Conservation (phyloP, 1,284 basidiomycete genomes). For the Papiliotrema laurentii region DNA sequence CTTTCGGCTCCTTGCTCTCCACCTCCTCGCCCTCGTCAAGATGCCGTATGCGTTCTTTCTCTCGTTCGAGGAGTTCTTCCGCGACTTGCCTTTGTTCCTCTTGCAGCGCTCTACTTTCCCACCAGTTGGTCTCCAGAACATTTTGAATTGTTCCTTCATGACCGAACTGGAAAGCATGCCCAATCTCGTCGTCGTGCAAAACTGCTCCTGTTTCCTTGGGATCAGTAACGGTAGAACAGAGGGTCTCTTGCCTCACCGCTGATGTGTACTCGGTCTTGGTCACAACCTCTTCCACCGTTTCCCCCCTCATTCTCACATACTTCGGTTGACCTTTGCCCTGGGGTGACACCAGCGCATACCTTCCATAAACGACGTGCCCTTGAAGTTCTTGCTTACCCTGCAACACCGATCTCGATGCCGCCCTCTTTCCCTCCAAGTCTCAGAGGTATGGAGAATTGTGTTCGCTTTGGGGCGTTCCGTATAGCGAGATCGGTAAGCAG, state of each 20-base stretch:
- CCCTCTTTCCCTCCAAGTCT: slow-evolving; percentile 60
- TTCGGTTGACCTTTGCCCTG: slow-evolving; percentile 75
- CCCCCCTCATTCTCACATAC: slow-evolving; percentile 73
- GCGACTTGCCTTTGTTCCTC: slow-evolving; percentile 22
- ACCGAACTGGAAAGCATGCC: slow-evolving; percentile 43
- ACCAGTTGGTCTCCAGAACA: slow-evolving; percentile 41
- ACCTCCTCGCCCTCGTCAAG: slow-evolving; percentile 47
- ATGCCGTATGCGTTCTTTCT: slow-evolving; percentile 44
- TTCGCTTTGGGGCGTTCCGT: slow-evolving; percentile 81
- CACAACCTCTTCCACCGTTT: slow-evolving; percentile 67
- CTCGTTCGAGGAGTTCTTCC: slow-evolving; percentile 24
- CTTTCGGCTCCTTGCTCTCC: slow-evolving; percentile 12
- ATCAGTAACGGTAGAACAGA: neutral
- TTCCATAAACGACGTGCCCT: slow-evolving; percentile 37
- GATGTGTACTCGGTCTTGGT: slow-evolving; percentile 70
- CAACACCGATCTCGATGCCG: slow-evolving; percentile 80
- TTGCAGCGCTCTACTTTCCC: slow-evolving; percentile 29
- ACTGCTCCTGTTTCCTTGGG: slow-evolving; percentile 42
- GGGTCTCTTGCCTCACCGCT: slow-evolving; percentile 54
- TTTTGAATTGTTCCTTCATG: slow-evolving; percentile 37
- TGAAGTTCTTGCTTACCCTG: slow-evolving; percentile 60
- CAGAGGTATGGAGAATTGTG: slow-evolving; percentile 76
- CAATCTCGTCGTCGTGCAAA: slow-evolving; percentile 37
- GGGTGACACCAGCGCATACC: slow-evolving; percentile 78
- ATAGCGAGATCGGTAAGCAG: slow-evolving; percentile 63